phyloP scores from a whole-genome alignment of 805 yeast species.

The Kuraishia floccosa region DNA sequence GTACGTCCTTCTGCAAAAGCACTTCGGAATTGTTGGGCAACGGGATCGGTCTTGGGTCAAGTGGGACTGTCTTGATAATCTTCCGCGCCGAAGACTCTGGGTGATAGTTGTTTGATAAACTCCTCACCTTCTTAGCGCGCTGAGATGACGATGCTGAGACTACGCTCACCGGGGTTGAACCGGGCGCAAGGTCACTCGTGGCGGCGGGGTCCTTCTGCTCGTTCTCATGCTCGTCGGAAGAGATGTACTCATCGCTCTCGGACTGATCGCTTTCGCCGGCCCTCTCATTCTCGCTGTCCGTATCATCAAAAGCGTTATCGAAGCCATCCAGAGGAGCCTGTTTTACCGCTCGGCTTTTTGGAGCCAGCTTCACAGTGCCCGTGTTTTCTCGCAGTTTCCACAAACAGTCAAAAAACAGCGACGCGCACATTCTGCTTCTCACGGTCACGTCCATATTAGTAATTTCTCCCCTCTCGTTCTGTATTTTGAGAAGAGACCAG shows the following conservation, averaged over 20 bases:
- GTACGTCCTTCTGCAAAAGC: not conserved
- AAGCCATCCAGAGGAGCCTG: conserved; percentile 1
- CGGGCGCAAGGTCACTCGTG: not conserved
- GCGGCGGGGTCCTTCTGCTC: conserved; percentile 1
- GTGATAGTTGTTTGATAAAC: conserved; percentile 42
- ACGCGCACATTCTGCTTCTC: conserved; percentile 81
- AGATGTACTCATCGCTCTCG: conserved; percentile 13
- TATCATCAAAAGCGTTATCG: conserved; percentile 12
- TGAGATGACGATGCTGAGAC: conserved; percentile 15
- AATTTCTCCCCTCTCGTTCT: conserved; percentile 39
- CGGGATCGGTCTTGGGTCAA: conserved; percentile 70
- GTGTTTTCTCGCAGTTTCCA: conserved; percentile 79
- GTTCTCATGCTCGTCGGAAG: conserved; percentile 15
- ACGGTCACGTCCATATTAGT: conserved; percentile 39
- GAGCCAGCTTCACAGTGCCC: conserved; percentile 64
- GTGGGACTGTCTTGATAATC: conserved; percentile 67
- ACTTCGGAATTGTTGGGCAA: not conserved
- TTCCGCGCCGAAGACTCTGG: conserved; percentile 67
- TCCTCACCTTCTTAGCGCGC: conserved; percentile 25
- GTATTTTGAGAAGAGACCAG: conserved; percentile 76
- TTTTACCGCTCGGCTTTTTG: conserved; percentile 13
- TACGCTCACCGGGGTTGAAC: conserved; percentile 6
- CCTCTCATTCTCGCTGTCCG: conserved; percentile 8
- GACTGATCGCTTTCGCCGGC: conserved; percentile 8
- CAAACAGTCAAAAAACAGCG: conserved; percentile 84